Evolutionary conservation across 2,329 filamentous ascomycete genomes (phyloP), one percentile per base, ranked within the genome.

Genomic region (Pseudocercospora vitis): DNA sequence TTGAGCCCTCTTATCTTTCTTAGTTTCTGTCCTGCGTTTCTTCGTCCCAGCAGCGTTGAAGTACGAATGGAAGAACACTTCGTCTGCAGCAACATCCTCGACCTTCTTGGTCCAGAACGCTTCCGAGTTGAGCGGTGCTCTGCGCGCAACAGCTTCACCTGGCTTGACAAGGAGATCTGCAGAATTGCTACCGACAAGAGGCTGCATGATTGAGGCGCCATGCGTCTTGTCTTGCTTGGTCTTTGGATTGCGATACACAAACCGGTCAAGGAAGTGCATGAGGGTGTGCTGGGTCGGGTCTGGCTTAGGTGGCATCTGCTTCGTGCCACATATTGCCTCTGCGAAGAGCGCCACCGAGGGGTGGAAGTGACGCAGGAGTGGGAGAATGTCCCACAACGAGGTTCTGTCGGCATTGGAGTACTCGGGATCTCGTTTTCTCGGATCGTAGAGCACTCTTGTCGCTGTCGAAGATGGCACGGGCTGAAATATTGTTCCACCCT

Each of bases 11-110:
- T 79, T 81, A 60, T 78, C 76, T 47, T 76, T 73, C 70, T 82
- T 80, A 12, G 18, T 24, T 73, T 81, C 81, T 63, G 79, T 79
- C 64, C 78, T 80, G 57, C 70, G 70, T 65, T 81, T 78, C 62
- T 77, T 74, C 59, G 78, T 79, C 45, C 78, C 81, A 8, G 77
- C 74, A 68, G 86, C 81, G 52, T 83, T 86, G 74, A 99, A 99
- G 81, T 99, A 99, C 62, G 90, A 86, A 72, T 99, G 94, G 82
- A 99, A 99, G 82, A 99, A 99, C 32, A 91, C 88, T 69, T 99
- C 94, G 61, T 99, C 91, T 0, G 85, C 89, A 2, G 88, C 85
- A 39, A 99, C 87, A 50, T 97, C 86, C 59, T 90, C 86, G n/a
- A 82, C 79, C 75, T 90, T 91, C 81, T 89, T 90, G 66, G 86